phyloP scores from a whole-genome alignment of 2,329 filamentous ascomycete species.

The Cladosporium sp. region DNA sequence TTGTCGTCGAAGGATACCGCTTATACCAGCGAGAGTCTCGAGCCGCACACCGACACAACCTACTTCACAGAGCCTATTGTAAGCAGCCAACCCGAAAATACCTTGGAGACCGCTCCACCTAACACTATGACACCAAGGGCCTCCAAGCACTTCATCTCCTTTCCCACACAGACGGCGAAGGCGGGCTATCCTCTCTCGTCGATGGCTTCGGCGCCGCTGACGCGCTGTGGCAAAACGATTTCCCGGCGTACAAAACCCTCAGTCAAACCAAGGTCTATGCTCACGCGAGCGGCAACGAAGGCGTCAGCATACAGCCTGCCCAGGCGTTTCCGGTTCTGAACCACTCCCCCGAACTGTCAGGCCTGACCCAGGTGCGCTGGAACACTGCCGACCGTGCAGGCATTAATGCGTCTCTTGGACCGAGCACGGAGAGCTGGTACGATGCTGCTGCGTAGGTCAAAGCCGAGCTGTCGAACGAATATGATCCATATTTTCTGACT shows the following conservation, averaged over 20 bases:
- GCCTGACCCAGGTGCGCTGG: conserved; percentile 74
- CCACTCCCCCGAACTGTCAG: conserved; percentile 32
- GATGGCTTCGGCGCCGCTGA: conserved; percentile 78
- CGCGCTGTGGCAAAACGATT: conserved; percentile 57
- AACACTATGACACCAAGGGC: conserved; percentile 50
- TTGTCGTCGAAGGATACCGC: conserved; percentile 67
- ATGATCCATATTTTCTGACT: background rate
- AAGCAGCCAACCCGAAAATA: background rate
- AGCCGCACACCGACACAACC: conserved; percentile 89
- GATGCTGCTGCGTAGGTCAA: conserved; percentile 58
- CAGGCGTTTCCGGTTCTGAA: conserved; percentile 71
- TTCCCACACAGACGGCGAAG: conserved; percentile 69
- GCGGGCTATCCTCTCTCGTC: conserved; percentile 78
- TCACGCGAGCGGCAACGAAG: conserved; percentile 85
- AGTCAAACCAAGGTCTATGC: conserved; percentile 62
- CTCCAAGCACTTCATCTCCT: conserved; percentile 92
- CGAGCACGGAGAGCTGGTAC: conserved; percentile 66
- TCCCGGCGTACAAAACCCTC: conserved; percentile 59
- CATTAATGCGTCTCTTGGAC: conserved; percentile 55
- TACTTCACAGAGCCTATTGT: conserved; percentile 81
- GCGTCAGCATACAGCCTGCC: conserved; percentile 75
- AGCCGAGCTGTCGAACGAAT: background rate
- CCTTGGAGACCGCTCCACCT: background rate
- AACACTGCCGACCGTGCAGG: conserved; percentile 87
- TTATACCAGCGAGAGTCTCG: conserved; percentile 82